phyloP scores from a whole-genome alignment of 768 basidiomycete genomes.

The Boletus insuetus region DNA sequence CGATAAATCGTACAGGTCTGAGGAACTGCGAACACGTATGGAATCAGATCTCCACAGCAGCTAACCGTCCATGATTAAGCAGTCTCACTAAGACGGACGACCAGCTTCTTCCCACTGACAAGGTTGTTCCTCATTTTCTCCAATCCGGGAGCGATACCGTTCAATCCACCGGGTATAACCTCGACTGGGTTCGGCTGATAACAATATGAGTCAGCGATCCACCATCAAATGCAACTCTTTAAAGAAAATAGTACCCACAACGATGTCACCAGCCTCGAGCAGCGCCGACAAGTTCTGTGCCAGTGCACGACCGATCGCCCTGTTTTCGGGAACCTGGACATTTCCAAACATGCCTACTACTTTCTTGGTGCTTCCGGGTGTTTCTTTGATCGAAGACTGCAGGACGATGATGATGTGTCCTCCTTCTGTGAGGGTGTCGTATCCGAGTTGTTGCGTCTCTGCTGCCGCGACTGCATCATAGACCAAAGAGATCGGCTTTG shows the following conservation, averaged over 20 bases:
- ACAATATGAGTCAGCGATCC: background rate
- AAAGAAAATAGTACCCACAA: constrained; percentile 6
- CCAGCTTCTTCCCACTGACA: constrained; percentile 36
- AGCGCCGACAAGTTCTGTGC: constrained; percentile 8
- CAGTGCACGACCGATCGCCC: constrained; percentile 12
- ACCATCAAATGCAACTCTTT: background rate
- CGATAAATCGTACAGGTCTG: background rate
- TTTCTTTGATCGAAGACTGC: constrained; percentile 6
- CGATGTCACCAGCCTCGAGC: constrained; percentile 15
- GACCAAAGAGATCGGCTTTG: constrained; percentile 8
- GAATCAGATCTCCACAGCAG: background rate
- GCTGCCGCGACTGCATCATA: constrained; percentile 28
- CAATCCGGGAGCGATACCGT: constrained; percentile 34
- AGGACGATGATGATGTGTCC: constrained; percentile 27
- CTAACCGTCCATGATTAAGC: background rate
- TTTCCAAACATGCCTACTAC: constrained; percentile 9
- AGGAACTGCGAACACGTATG: background rate
- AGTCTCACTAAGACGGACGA: constrained; percentile 34
- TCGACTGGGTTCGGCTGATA: constrained; percentile 18
- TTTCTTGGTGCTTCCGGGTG: constrained; percentile 15
- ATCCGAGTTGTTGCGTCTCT: constrained; percentile 35
- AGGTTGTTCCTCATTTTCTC: constrained; percentile 32
- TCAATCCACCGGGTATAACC: constrained; percentile 38
- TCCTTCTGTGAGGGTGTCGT: constrained; percentile 29
- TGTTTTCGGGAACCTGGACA: constrained; percentile 10